Base-by-base conservation (phyloP, 345 rosid genomes). In the Rhodamnia argentea region DNA sequence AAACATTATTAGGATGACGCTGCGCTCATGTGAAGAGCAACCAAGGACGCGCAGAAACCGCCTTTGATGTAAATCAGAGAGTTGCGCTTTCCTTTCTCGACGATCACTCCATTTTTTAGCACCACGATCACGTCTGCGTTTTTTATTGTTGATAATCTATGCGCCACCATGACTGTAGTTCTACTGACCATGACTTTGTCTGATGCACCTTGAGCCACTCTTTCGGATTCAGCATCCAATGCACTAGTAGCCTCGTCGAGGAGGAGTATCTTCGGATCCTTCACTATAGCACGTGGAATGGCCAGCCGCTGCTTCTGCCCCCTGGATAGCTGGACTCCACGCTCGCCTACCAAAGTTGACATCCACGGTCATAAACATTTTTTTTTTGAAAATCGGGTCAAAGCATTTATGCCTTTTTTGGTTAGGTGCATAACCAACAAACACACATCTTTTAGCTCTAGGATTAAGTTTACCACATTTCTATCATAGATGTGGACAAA, bases 51-150 rank as follows among this genome's bases (percentile, higher is more conserved):
- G 27, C 91, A 92, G 62, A 87, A 74, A 4, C 95, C 95, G 84
- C 85, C 91, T 75, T 82, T 76, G 52, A 90, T 90, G 23, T 90
- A 87, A 75, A 91, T 89, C 86, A 93, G 88, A 20, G 85, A 84
- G 42, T 90, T 94, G 59, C 84, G 88, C 86, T 92, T 82, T 14
- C 95, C 95, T 86, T 91, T 90, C 90, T 94, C 96, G 47, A 89
- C 92, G 40, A 94, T 88, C 15, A 85, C 90, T n/a, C 94, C 94
- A 83, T 91, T 93, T 87, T 91, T 93, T 3, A 94, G 89, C 85
- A 90, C 95, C 0, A 92, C 96, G 16, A 93, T 92, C 14, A 92
- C 78, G 83, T 94, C 96, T 4, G 95, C 95, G 42, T 94, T 92
- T 90, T 87, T 93, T 23, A 94, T 86, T 1, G 96, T 91, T 1